Conservation (phyloP, 2,329 filamentous ascomycete species). For the Gremmenia infestans region DNA sequence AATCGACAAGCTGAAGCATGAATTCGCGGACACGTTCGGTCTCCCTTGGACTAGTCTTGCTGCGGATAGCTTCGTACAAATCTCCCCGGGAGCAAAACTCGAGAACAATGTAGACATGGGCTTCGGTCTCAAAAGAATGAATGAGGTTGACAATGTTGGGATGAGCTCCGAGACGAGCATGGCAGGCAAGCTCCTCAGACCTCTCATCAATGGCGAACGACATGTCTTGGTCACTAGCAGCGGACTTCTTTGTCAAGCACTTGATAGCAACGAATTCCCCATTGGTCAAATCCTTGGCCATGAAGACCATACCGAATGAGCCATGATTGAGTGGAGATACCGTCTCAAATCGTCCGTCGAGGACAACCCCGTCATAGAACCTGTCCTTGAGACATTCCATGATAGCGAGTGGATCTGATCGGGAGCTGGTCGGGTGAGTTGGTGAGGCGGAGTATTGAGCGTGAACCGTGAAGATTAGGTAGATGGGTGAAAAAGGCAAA, state of each 20-base stretch:
- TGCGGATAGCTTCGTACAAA: slow-evolving; percentile 93
- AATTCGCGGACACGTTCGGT: slow-evolving; percentile 96
- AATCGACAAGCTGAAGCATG: slow-evolving; percentile 90
- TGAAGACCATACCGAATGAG: slow-evolving; percentile 98
- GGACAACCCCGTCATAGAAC: slow-evolving; percentile 73
- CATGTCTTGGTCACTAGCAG: slow-evolving; percentile 47
- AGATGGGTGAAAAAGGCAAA: slow-evolving; percentile 16
- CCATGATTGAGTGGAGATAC: slow-evolving; percentile 95
- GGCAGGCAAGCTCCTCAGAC: slow-evolving; percentile 75
- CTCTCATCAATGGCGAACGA: slow-evolving; percentile 74
- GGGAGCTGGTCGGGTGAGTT: background rate
- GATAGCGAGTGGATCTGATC: slow-evolving; percentile 21
- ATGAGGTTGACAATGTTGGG: slow-evolving; percentile 92
- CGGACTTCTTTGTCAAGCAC: slow-evolving; percentile 80
- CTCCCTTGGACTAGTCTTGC: slow-evolving; percentile 80
- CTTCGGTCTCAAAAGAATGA: slow-evolving; percentile 84
- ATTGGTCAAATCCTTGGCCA: slow-evolving; percentile 74
- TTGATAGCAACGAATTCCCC: slow-evolving; percentile 88
- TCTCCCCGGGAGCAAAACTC: slow-evolving; percentile 96
- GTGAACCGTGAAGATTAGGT: slow-evolving; percentile 19
- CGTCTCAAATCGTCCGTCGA: slow-evolving; percentile 86
- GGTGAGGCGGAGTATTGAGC: slow-evolving; percentile 5
- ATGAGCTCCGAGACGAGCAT: slow-evolving; percentile 72
- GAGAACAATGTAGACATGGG: slow-evolving; percentile 86
- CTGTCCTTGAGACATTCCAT: slow-evolving; percentile 87